Conservation (phyloP, 768 basidiomycete species). For the Pleurotus tuber-regium region DNA sequence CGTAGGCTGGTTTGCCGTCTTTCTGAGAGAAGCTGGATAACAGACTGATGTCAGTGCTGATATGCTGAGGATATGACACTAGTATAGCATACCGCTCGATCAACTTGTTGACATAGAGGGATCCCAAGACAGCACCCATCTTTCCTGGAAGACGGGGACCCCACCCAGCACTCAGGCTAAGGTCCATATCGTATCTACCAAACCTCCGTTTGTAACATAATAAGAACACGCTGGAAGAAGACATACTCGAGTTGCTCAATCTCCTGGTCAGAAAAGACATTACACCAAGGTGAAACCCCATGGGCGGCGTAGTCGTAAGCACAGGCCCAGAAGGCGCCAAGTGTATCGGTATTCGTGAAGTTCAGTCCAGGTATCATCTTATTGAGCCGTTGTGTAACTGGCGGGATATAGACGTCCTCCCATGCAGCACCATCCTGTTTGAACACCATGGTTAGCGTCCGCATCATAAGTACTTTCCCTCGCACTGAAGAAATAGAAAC, state of each 20-base stretch:
- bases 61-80: neutral
- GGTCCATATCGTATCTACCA: constrained; percentile 35
- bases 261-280: constrained; percentile 31
- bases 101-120: constrained; percentile 36
- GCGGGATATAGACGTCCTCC: constrained; percentile 30
- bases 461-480: neutral
- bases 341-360: constrained; percentile 30
- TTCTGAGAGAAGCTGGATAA: constrained; percentile 28
- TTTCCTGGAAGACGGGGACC: constrained; percentile 31
- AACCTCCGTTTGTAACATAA: neutral
- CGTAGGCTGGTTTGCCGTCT: constrained; percentile 29
- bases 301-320: constrained; percentile 39
- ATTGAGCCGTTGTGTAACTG: constrained; percentile 33
- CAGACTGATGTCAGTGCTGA: neutral
- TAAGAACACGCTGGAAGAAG: neutral
- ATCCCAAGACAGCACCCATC: constrained; percentile 33
- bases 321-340: constrained; percentile 39
- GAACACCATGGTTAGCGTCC: neutral
- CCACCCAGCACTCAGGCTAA: constrained; percentile 34
- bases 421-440: constrained; percentile 25
- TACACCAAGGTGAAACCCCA: constrained; percentile 38
- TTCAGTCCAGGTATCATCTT: constrained; percentile 30
- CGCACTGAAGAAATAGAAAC: constrained; percentile 22
- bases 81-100: constrained; percentile 31
- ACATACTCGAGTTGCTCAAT: constrained; percentile 34